Evolutionary conservation across 768 basidiomycete species (phyloP), one percentile per base, ranked within the genome.

Genomic region (Auriscalpium microsporum): DNA sequence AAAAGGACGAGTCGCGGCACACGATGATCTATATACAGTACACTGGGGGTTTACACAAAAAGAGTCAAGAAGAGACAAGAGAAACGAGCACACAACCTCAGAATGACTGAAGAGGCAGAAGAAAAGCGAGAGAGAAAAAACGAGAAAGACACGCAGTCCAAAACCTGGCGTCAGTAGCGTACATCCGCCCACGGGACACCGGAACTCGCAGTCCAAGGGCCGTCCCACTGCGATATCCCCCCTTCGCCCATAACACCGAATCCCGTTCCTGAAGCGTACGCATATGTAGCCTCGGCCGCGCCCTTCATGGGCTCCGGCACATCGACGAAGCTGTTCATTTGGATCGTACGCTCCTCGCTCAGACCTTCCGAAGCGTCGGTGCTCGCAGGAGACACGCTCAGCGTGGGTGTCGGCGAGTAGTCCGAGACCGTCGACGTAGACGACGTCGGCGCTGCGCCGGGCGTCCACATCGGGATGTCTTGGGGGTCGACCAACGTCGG

Each of bases 391-490:
- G 61, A 62, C 2, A 40, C 52, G 45, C 53, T 62, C 33, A 63
- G 50, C 2, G 60, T 62, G 16, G 62, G 62, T 17, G 62, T 62
- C 8, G 62, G 61, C 14, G 58, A 61, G 34, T 53, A 59, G 40
- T 60, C 55, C 34, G 44, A 51, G 14, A 48, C 50, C 2, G 54
- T 50, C 11, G 38, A 48, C 34, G 56, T 54, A 17, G 58, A 48
- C 13, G 58, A 56, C 7, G 23, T n/a, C 19, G 36, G 6, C 16
- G 34, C 33, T 33, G 35, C 16, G 19, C 21, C 19, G n/a, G 48
- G 35, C 6, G 48, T n/a, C 48, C 48, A 48, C 35, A 50, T 36
- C 13, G 50, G 50, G 13, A 38, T 50, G 40, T 17, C 40, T 8
- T 14, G 14, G 14, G 17, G 14, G 6, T 48, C 46, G 46, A 42